Conservation (phyloP, 352 stramenopile genomes). For the Pythium vanterpoolii region DNA sequence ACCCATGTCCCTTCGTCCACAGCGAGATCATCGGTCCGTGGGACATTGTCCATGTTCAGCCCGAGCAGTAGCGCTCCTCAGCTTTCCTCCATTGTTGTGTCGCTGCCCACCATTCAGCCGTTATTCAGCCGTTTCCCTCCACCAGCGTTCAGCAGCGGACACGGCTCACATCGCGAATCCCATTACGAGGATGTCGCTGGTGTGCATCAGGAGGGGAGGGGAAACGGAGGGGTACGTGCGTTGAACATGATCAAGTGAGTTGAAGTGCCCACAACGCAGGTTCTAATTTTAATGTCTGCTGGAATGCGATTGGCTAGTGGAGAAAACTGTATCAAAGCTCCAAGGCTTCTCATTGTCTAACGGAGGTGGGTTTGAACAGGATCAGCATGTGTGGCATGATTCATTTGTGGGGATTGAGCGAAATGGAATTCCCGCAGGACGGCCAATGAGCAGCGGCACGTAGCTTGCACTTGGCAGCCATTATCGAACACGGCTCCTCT, state of each 20-base stretch:
- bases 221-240: slow-evolving; percentile 7
- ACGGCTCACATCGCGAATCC: no score
- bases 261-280: slow-evolving; percentile 1
- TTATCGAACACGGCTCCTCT: neutral
- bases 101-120: no score
- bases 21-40: slow-evolving; percentile 89
- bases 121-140: no score
- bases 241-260: slow-evolving; percentile 13
- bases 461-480: neutral
- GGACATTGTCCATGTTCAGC: slow-evolving; percentile 81
- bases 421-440: no score
- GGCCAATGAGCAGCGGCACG: neutral
- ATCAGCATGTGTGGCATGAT: no score
- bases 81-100: no score
- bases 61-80: no score
- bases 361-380: neutral
- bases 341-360: no score
- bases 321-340: neutral
- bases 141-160: no score
- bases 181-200: neutral
- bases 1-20: neutral
- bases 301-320: neutral
- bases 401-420: no score
- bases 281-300: slow-evolving; percentile 10
- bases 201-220: neutral